Base-by-base conservation (phyloP, 2,329 filamentous ascomycete species). In the Diplodia corticola region DNA sequence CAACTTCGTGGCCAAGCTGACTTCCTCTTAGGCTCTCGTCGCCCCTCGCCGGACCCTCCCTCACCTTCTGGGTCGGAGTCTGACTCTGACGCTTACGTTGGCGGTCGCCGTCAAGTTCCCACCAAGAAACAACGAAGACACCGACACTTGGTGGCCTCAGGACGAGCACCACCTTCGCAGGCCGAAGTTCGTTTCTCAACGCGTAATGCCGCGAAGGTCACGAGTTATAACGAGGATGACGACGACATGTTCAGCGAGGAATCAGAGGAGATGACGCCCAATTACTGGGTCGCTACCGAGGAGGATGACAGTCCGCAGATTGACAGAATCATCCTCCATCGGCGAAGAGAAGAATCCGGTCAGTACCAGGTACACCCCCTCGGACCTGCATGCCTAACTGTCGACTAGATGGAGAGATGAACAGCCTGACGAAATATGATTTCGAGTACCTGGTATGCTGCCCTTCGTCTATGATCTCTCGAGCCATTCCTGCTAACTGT, bases 121-220 rank as follows among this genome's bases (percentile, higher is more conserved):
- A 88, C 86, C 69, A 95, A 93, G 80, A 93, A 92, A 76, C 91
- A 92, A 72, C 83, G 84, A 68, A 90, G 90, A 65, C 88, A 89
- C 68, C 87, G 91, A 74, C 83, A 89, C 67, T 86, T 92, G 75
- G 80, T 83, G 67, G 85, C 88, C 26, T 86, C 82, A 57, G 84
- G 89, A 44, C 74, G 77, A 72, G 85, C 88, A 13, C 85, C 87
- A 48, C 85, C 90, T 7, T 83, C 88, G 5, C 86, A 89, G 71
- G 86, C 87, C 66, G 93, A 97, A 80, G 91, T 97, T 74, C 90
- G 94, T 70, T 97, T 96, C 86, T 97, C 93, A 6, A 95, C 90
- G 64, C 86, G 94, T 68, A 90, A 92, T 69, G 91, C 92, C 64
- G 91, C 91, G 15, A 92, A 92, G 75, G 82, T 89, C 55, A 85